These are phyloP conservation scores for Nemophila menziesii DNA, from an alignment of 257 asterid genomes.

Conservation along the genomic window DNA sequence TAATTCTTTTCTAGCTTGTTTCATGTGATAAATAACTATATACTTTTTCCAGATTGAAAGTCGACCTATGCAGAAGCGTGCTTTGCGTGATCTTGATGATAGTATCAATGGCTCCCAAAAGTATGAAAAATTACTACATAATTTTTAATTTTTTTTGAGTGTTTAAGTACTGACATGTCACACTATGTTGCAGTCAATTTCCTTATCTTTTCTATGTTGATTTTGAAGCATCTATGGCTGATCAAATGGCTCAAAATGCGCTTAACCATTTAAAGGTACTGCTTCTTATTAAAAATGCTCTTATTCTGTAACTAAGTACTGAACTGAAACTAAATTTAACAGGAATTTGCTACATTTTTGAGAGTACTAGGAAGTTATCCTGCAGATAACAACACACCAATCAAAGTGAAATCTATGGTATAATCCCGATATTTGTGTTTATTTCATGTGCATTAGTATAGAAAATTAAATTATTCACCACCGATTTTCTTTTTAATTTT, in stretches of 20 bases:
- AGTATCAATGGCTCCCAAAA: conserved; percentile 45
- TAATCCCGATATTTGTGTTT: conserved; percentile 9
- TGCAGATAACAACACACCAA: conserved; percentile 64
- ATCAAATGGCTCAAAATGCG: conserved; percentile 95
- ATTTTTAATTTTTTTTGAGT: background rate
- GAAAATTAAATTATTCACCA: background rate
- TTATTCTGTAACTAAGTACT: background rate
- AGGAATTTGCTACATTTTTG: conserved; percentile 91
- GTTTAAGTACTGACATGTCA: conserved; percentile 1
- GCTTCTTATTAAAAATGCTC: conserved; percentile 3
- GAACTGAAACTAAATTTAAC: conserved; percentile 17
- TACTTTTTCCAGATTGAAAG: conserved; percentile 69
- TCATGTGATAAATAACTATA: conserved; percentile 1
- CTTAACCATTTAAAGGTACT: conserved; percentile 74
- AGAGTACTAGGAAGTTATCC: conserved; percentile 98
- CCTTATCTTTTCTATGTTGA: conserved; percentile 97
- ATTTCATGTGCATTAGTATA: background rate
- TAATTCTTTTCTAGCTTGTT: background rate
- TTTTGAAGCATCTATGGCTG: conserved; percentile 99
- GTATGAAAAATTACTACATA: conserved; percentile 36
- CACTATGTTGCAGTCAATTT: conserved; percentile 48
- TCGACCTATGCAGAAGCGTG: conserved; percentile 85
- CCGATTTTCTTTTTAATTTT: background rate
- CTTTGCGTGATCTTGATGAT: conserved; percentile 51
- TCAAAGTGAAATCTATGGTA: conserved; percentile 24